Base-by-base conservation (phyloP, 176 grass and related monocot genomes). In the Stipa capillata region DNA sequence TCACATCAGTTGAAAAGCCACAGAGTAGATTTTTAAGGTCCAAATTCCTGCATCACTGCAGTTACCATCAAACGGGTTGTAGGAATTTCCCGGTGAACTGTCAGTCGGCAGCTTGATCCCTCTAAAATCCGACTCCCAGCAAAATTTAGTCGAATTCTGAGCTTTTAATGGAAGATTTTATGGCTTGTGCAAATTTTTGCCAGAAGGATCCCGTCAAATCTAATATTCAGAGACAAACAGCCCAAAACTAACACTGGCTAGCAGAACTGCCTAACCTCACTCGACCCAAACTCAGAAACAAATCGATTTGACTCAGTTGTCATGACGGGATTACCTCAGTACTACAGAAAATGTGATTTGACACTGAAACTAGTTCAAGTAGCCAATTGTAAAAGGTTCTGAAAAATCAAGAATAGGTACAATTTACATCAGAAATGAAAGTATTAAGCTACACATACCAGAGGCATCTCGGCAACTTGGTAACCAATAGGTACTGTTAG, bases 401-500 rank as follows among this genome's bases (percentile, higher is more conserved):
- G 36, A 56, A 78, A 5, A 63, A 65, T 20, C 10, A 27, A 72
- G 18, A 37, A 55, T 28, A 65, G 16, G 53, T 73, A 43, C 28
- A 82, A 3, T 4, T n/a, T n/a, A n/a, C n/a, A 48, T 78, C 16
- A 36, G 57, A n/a, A 41, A 50, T 31, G n/a, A 34, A 48, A 47
- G 37, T 27, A 82, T 9, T 52, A 47, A 69, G 15, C 37, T 33
- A 69, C 31, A 54, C 87, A 86, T 97, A 97, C 95, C 80, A 97
- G 60, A 45, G 95, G 95, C 42, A 97, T 77, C 83, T 97, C 95
- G 73, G 95, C 87, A 76, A 97, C 79, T 73, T 97, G 95, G 83
- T 90, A 94, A 77, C 95, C 95, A 72, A 82, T 80, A 7, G 95
- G 95, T 42, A 89, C 93, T 57, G 91, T 97, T 60, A 97, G 70